These are phyloP conservation scores for Cylindrotheca fusiformis DNA, from an alignment of 108 stramenopile genomes.

Conservation along the genomic window DNA sequence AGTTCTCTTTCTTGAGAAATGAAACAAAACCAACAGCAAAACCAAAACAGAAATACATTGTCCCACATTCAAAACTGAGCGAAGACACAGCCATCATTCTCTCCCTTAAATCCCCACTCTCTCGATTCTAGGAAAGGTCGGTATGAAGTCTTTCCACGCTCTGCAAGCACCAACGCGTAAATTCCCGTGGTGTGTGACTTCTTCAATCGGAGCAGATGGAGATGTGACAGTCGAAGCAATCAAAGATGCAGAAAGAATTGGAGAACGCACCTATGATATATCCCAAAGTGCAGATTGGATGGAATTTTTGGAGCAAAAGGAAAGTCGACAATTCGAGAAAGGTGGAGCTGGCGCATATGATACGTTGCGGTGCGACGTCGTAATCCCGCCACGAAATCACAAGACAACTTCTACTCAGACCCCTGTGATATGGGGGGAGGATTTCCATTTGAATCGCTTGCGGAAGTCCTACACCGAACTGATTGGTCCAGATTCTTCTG, in stretches of 20 bases:
- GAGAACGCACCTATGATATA: constrained; percentile 18
- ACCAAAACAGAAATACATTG: no score
- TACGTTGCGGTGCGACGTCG: constrained; percentile 36
- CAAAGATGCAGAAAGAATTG: background rate
- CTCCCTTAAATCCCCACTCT: no score
- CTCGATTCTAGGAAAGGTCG: no score
- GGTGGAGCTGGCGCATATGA: constrained; percentile 47
- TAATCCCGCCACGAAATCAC: constrained; percentile 1
- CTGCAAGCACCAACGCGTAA: background rate
- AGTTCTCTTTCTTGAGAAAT: no score
- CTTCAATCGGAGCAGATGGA: constrained; percentile 2
- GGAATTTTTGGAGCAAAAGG: constrained; percentile 38
- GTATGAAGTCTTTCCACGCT: no score
- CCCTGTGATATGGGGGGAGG: constrained; percentile 54
- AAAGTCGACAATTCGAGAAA: constrained; percentile 16
- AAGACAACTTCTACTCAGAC: background rate
- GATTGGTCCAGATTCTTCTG: background rate
- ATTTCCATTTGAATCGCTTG: constrained; percentile 67
- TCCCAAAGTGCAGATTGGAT: constrained; percentile 40
- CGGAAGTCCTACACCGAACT: constrained; percentile 27
- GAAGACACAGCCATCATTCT: no score
- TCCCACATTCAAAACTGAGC: no score
- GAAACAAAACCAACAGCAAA: no score
- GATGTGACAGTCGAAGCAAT: constrained; percentile 5
- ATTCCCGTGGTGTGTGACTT: constrained; percentile 16